Evolutionary conservation across 768 basidiomycete species (phyloP), one percentile per base, ranked within the genome.

Genomic region (Peribolospora baueri): DNA sequence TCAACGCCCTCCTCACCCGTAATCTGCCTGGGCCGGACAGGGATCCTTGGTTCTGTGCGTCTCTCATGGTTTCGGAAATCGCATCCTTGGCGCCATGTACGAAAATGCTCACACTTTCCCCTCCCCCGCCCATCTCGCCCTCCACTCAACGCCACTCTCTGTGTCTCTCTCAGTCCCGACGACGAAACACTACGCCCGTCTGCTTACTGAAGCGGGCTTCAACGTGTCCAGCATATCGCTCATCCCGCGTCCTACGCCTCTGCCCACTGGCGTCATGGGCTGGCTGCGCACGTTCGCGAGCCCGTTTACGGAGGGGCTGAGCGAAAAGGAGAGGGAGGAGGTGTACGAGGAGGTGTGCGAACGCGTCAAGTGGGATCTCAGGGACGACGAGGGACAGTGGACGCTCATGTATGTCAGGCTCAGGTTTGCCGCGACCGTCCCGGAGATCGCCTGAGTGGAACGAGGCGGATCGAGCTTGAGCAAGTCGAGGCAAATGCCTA

Each of bases 231-330:
- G 50, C 5, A 48, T 64, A 46, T 56, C 57, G 0, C 64, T 69
- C 36, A 55, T 64, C 39, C 68, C 69, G 0, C 65, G 69, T 4
- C 66, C 65, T 4, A 70, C 67, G 0, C 60, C 65, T 0, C 65
- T 70, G 7, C 62, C 66, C 0, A 66, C 66, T 7, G 62, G 62
- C 42, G 57, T 70, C 7, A 13, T 50, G 10, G 81, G 74, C 52
- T 87, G 82, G 82, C 70, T 84, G 11, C 65, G 72, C 9, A 70
- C 81, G 0, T 88, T 86, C 64, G 75, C 68, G 2, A 72, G 80
- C 7, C 67, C 68, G 50, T 79, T 82, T 66, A 66, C 86, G 59
- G 67, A 67, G 14, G 68, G 69, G 7, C 67, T 81, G 59, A 55
- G 65, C 8, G 76, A 80, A 14, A 65, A 65, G 45, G 75, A 79